A percentile compares a stretch with the other conserved stretches of the same genome.
Evolutionary conservation across 208 protist genomes (phyloP).

Genomic region (Trypanosoma vivax): DNA sequence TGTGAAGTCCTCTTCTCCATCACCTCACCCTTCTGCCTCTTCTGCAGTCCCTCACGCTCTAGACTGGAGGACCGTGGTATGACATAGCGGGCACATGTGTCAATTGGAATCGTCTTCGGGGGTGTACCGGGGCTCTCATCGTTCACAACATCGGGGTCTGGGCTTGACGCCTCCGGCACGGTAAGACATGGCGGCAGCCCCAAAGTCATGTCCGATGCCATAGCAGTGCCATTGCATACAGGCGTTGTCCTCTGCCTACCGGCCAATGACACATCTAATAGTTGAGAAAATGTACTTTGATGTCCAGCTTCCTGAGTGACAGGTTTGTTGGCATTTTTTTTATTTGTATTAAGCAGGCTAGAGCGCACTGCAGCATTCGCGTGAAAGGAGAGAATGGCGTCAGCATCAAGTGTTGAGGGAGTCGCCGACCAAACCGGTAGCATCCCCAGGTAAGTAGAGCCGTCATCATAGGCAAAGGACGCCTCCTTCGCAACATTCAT

Average conservation of each 20-base stretch:
- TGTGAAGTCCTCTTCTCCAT: background rate
- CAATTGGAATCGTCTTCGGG: slow-evolving; percentile 11
- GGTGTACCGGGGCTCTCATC: slow-evolving; percentile 8
- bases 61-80: slow-evolving; percentile 1
- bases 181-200: too few species aligned
- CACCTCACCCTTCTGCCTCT: background rate
- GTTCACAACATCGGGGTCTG: background rate
- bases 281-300: background rate
- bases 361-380: background rate
- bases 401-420: slow-evolving; percentile 16
- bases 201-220: too few species aligned
- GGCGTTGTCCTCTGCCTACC: too few species aligned
- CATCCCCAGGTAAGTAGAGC: slow-evolving; percentile 5
- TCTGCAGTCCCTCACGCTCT: background rate
- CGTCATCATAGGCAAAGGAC: background rate
- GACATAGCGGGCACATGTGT: slow-evolving; percentile 22
- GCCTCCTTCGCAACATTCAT: background rate
- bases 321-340: background rate
- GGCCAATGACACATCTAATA: too few species aligned
- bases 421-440: slow-evolving; percentile 12
- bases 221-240: too few species aligned
- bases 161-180: too few species aligned
- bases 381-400: slow-evolving; percentile 21
- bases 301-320: too few species aligned
- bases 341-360: background rate